Evolutionary conservation across 176 grass and related monocot genomes (phyloP), one percentile per base, ranked within the genome.

Genomic region (Raddia guianensis): DNA sequence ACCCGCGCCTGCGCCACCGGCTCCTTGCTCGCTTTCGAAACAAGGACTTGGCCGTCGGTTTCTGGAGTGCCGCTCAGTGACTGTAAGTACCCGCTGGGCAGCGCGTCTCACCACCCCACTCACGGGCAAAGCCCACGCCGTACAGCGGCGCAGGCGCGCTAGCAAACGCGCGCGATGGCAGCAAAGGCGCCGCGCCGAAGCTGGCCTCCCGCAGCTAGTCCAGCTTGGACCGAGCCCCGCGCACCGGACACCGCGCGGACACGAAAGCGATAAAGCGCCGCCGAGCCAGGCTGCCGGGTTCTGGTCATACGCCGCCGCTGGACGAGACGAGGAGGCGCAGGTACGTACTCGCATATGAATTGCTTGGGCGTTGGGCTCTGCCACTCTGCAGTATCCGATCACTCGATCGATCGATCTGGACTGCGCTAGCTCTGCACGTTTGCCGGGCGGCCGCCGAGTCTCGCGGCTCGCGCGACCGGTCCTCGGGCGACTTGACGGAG

Each of bases 241-340:
- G 37, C 33, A 13, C 47, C 34, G 49, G 68, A 55, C 74, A 70
- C 42, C 37, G 37, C 37, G 75, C 32, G 21, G 85, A 66, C 80
- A 88, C 43, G n/a, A 65, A 79, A 47, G 75, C 68, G 46, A 59
- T 73, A 84, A 88, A 84, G 69, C 19, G 52, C 49, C 1, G 21
- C 12, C 11, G 61, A 18, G 60, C 68, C 81, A 74, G 86, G 43
- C 7, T 67, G 40, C 50, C 65, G n/a, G n/a, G n/a, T n/a, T n/a
- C n/a, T n/a, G n/a, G n/a, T n/a, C n/a, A n/a, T n/a, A n/a, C n/a
- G n/a, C n/a, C n/a, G n/a, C n/a, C n/a, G n/a, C n/a, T n/a, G n/a
- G 74, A 48, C 64, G 65, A 60, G 0, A 13, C 51, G 49, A 61
- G 7, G 33, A 70, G 64, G 76, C 47, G 12, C 35, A 8, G 18